These are phyloP conservation scores for Neohortaea acidophila DNA, from an alignment of 495 filamentous ascomycete species.

Conservation along the genomic window DNA sequence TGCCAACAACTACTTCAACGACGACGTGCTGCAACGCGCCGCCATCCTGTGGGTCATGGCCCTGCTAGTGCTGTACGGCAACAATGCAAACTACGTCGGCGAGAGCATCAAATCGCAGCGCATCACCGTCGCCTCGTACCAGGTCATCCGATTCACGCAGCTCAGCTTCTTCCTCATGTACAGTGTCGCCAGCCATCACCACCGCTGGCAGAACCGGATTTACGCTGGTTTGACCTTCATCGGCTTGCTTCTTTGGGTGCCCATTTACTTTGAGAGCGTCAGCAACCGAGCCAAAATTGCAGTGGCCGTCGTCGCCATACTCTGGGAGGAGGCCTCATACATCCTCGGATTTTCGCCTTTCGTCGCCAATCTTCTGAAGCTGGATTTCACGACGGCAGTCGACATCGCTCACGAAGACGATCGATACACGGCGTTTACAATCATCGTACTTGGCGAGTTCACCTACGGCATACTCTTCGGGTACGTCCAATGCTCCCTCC, in stretches of 20 bases:
- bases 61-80: constrained; percentile 32
- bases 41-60: constrained; percentile 37
- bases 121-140: constrained; percentile 29
- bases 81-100: constrained; percentile 32
- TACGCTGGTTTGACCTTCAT: constrained; percentile 24
- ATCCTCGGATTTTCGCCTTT: constrained; percentile 26
- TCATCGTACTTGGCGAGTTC: constrained; percentile 36
- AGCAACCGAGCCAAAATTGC: constrained; percentile 29
- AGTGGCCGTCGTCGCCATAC: constrained; percentile 27
- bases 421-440: constrained; percentile 35
- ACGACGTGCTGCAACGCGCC: constrained; percentile 33
- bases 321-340: constrained; percentile 24
- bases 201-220: constrained; percentile 27
- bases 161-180: constrained; percentile 19
- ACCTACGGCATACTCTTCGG: constrained; percentile 21
- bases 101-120: constrained; percentile 31
- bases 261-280: constrained; percentile 27
- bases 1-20: constrained; percentile 38
- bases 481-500: constrained; percentile 18
- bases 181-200: constrained; percentile 29
- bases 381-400: constrained; percentile 28
- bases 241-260: constrained; percentile 28
- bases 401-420: constrained; percentile 35
- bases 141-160: constrained; percentile 21
- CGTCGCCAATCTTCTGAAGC: constrained; percentile 26